Evolutionary conservation across 768 basidiomycete species (phyloP).

Genomic region (Gelatoporia subvermispora): DNA sequence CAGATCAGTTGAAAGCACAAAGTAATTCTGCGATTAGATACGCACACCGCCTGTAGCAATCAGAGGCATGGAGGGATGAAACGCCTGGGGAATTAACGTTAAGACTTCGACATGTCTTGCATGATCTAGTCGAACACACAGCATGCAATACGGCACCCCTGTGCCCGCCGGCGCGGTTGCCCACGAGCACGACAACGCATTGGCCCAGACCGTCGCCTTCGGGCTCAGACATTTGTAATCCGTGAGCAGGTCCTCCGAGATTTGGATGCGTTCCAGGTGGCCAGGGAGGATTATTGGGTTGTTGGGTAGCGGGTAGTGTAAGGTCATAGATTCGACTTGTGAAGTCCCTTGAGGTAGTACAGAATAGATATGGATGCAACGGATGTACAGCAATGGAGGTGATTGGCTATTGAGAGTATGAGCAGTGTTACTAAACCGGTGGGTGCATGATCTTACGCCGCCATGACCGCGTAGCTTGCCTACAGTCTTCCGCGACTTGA

Average conservation of each 20-base stretch:
- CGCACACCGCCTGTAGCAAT: constrained; percentile 77
- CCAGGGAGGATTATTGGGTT: constrained; percentile 55
- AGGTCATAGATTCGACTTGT: constrained; percentile 70
- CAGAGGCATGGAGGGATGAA: constrained; percentile 58
- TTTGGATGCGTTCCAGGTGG: constrained; percentile 45
- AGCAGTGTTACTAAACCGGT: not conserved
- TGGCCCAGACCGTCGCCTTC: constrained; percentile 58
- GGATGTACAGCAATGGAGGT: constrained; percentile 69
- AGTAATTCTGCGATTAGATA: constrained; percentile 1
- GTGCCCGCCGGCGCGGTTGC: constrained; percentile 72
- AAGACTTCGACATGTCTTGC: not conserved
- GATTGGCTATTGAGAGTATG: constrained; percentile 39
- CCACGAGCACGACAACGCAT: constrained; percentile 61
- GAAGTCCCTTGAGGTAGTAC: constrained; percentile 70
- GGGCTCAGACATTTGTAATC: constrained; percentile 50
- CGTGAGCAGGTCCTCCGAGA: constrained; percentile 65
- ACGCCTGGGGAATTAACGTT: constrained; percentile 43
- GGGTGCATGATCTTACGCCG: constrained; percentile 43
- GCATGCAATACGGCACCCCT: constrained; percentile 63
- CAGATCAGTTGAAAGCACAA: constrained; percentile 1
- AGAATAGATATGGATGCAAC: constrained; percentile 49
- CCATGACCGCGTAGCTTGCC: constrained; percentile 66
- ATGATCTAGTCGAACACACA: constrained; percentile 29
- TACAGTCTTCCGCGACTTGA: constrained; percentile 32
- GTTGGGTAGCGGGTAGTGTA: constrained; percentile 26